Base-by-base conservation (phyloP, 1,284 basidiomycete species). In the Cutaneotrichosporon mucoides region DNA sequence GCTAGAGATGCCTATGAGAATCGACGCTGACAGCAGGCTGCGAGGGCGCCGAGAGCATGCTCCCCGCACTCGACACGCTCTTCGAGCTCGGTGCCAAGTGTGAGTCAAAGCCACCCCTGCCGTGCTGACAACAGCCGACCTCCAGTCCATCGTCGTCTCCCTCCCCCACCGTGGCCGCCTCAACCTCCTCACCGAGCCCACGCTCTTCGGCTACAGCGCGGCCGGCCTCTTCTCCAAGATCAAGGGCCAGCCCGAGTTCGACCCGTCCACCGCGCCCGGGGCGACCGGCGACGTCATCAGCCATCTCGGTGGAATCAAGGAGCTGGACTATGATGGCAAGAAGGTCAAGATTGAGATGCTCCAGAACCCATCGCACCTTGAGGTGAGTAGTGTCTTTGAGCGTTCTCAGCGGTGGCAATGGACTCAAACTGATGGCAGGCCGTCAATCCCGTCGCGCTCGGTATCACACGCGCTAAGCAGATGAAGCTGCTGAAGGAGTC, bases 401-500 rank as follows among this genome's bases (percentile, higher is more conserved):
- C 24, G 24, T 24, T 24, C 24, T 24, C 24, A 24, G 24, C 24
- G 24, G 24, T 24, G 24, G 24, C 24, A 24, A 10, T 8, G 15
- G n/a, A 9, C 6, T 44, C 10, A 12, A 2, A 35, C 48, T 51
- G n/a, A 51, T 16, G 6, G n/a, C 16, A 51, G 83, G 91, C 92
- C 0, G 84, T 89, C 57, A 89, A 88, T 67, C 88, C 92, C 1
- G 86, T 93, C 43, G 90, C 88, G 0, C 76, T 92, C 2, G 92
- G 92, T 0, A 92, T 94, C 77, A 90, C 91, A 5, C 86, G 92
- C 34, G 92, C 92, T 2, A 91, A 95, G 74, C 92, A 96, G 75
- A 92, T 89, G 73, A 84, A 88, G 7, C 82, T 92, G 11, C 81
- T 93, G 55, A 88, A 87, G 73, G 75, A 75, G 34, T 76, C 77